These are phyloP conservation scores for Erodium maritimum DNA, from an alignment of 345 rosid genomes.

Conservation along the genomic window DNA sequence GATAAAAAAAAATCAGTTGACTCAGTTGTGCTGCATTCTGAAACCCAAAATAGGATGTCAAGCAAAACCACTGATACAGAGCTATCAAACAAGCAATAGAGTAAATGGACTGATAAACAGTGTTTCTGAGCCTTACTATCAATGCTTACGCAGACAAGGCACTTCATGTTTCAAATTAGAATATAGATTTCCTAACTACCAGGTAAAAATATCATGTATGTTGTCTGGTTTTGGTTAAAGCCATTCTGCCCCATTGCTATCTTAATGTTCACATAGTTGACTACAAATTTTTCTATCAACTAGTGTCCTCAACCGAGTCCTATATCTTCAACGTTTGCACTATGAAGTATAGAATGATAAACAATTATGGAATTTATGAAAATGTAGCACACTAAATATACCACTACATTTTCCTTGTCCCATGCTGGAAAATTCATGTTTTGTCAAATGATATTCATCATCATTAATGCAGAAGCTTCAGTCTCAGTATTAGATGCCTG, in stretches of 20 bases:
- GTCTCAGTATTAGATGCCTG: constrained; percentile 86
- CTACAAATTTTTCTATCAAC: not conserved
- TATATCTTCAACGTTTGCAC: not conserved
- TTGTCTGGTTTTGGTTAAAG: not conserved
- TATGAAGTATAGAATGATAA: not conserved
- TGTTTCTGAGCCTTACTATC: not conserved
- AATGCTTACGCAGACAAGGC: not conserved
- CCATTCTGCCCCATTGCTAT: not conserved
- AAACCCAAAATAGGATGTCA: constrained; percentile 22
- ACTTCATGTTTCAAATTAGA: not conserved
- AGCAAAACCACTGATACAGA: not conserved
- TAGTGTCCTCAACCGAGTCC: not conserved
- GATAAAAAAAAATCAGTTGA: too few relatives aligned
- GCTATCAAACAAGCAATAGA: too few relatives aligned
- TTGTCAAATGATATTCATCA: constrained; percentile 50
- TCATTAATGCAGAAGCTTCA: constrained; percentile 55
- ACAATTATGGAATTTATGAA: not conserved
- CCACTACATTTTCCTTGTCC: constrained; percentile 80
- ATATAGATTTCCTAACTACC: not conserved
- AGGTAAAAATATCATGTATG: too few relatives aligned
- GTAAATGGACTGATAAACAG: not conserved
- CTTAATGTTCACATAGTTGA: not conserved
- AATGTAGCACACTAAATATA: constrained; percentile 12
- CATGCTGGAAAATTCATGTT: constrained; percentile 58
- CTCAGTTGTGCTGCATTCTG: constrained; percentile 94